These are phyloP conservation scores for Ustilago curta DNA, from an alignment of 1,284 basidiomycete genomes.

Conservation along the genomic window DNA sequence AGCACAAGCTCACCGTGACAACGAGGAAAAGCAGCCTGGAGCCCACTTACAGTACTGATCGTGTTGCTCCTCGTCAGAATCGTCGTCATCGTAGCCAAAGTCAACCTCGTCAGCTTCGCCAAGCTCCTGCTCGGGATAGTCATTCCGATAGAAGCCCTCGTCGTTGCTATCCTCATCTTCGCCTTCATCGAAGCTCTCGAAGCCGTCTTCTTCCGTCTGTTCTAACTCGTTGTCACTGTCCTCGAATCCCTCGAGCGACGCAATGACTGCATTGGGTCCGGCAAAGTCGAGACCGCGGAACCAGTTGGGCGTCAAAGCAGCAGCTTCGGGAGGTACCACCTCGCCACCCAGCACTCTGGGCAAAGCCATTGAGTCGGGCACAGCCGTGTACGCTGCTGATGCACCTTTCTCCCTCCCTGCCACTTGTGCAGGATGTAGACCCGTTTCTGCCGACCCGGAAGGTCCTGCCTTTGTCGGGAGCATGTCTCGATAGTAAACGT, in stretches of 20 bases:
- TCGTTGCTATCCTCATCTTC: conserved; percentile 68
- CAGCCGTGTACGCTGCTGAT: conserved; percentile 29
- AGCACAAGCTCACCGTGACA: neutral
- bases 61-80: conserved; percentile 36
- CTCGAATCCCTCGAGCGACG: conserved; percentile 36
- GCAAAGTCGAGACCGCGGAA: conserved; percentile 41
- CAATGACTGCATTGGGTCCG: conserved; percentile 35
- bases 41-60: conserved; percentile 48
- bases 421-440: conserved; percentile 37
- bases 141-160: conserved; percentile 67
- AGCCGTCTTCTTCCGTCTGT: conserved; percentile 38
- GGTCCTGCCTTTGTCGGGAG: conserved; percentile 44
- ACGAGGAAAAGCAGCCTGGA: too few relatives aligned
- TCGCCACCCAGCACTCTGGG: conserved; percentile 46
- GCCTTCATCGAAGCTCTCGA: conserved; percentile 59
- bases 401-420: conserved; percentile 44
- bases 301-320: conserved; percentile 20
- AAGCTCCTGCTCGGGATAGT: conserved; percentile 64
- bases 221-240: conserved; percentile 49
- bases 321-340: conserved; percentile 30
- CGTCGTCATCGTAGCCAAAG: conserved; percentile 44
- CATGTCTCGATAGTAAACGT: conserved; percentile 64
- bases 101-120: conserved; percentile 56
- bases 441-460: conserved; percentile 34
- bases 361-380: conserved; percentile 35